Base-by-base conservation (phyloP, 1,284 basidiomycete species). In the Apiotrichum domesticum region DNA sequence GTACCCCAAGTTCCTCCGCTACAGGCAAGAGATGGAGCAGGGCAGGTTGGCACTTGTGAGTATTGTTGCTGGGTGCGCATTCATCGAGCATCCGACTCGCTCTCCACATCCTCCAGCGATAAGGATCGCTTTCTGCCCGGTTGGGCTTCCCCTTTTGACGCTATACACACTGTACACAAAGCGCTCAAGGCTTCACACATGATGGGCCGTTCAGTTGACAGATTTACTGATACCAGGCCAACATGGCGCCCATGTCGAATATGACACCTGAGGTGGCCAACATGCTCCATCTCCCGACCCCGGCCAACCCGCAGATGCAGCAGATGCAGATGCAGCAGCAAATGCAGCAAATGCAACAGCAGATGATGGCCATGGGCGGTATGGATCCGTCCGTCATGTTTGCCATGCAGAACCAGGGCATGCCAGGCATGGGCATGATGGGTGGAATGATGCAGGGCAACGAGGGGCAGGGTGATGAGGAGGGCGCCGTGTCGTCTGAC, bases 1-100 rank as follows among this genome's bases (percentile, higher is more conserved):
- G 15, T 99, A 93, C 90, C 88, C 90, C 65, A 85, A 87, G 46
- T 99, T 94, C 74, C 88, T 90, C 67, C 86, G 88, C 71, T 85
- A 90, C 66, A 82, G 93, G 68, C 81, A 87, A 43, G 87, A 90
- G 58, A 79, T 95, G 63, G 87, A 89, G 6, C 83, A 83, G 52
- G 85, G 76, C 0, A 59, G 73, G 3, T 63, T 71, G 32, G 69
- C 69, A 9, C 65, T 77, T 54, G 76, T 77, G 50, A 67, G 76
- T 69, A 6, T 42, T 42, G 41, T 11, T 15, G 11, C 67, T 67
- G 65, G 67, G 65, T 3, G 67, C 67, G 67, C 21, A 21, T 21
- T 21, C 21, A 21, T 21, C 21, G 21, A 21, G 21, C 21, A 21
- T 21, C 21, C 21, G 21, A 21, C 21, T 21, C 21, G 21, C 21